Percentiles rank a stretch among this genome's conserved stretches.
These are phyloP conservation scores for Neonectria magnoliae DNA, from an alignment of 2,329 filamentous ascomycete genomes.

Conservation along the genomic window DNA sequence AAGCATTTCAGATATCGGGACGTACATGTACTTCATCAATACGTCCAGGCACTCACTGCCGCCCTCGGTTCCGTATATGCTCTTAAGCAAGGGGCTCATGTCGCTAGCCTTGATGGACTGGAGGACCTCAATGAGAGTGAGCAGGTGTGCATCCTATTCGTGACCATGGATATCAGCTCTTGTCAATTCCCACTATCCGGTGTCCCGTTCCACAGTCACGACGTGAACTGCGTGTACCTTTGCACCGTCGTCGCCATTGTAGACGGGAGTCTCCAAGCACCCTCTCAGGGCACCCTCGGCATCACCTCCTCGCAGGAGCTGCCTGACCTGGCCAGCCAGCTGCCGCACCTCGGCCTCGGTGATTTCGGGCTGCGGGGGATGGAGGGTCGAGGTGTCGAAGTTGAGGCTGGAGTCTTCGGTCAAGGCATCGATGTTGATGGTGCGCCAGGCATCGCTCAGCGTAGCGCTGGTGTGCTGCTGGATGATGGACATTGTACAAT, in stretches of 20 bases:
- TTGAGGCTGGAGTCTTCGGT: conserved; percentile 91
- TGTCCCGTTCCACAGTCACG: background rate
- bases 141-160: conserved; percentile 81
- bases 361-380: conserved; percentile 78
- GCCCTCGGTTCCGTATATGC: conserved; percentile 80
- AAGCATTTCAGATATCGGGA: conserved; percentile 29
- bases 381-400: conserved; percentile 88
- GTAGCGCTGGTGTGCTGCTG: conserved; percentile 70
- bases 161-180: conserved; percentile 7
- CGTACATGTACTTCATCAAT: conserved; percentile 97
- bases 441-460: conserved; percentile 77
- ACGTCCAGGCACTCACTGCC: conserved; percentile 90
- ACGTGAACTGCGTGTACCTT: conserved; percentile 58
- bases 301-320: conserved; percentile 87
- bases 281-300: conserved; percentile 85
- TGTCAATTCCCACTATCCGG: background rate
- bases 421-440: conserved; percentile 92
- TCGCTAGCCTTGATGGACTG: conserved; percentile 97
- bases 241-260: conserved; percentile 65
- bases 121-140: conserved; percentile 90
- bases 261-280: conserved; percentile 87
- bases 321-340: conserved; percentile 82
- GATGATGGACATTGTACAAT: conserved; percentile 67
- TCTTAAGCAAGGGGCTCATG: conserved; percentile 88
- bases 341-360: conserved; percentile 82